Evolutionary conservation across 331 rosid species (phyloP), one percentile per base, ranked within the genome.

Genomic region (Rosa hybrid): DNA sequence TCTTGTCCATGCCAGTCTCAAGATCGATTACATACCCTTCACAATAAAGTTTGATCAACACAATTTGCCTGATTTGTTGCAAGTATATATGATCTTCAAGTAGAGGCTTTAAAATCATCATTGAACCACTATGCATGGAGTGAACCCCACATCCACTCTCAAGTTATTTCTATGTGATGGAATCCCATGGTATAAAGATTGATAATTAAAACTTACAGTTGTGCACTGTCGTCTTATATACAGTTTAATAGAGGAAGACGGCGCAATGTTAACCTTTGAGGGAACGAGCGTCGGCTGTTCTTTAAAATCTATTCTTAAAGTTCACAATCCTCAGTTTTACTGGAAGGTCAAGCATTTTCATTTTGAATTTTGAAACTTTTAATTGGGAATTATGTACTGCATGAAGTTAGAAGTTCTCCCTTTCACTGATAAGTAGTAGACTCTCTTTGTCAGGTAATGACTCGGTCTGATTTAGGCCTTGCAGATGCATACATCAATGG

Each of bases 401-500:
- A 9, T 49, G 12, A 13, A 6, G 12, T n/a, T 12, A 45, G 20
- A 49, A 9, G 60, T 6, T 4, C 5, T 30, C 70, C 10, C 48
- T 68, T 42, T 16, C 54, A n/a, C 86, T n/a, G 46, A 79, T 49
- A 3, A 64, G 70, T 16, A 0, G 70, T 50, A 3, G 44, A 21
- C 11, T 67, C 1, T 25, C 6, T 81, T 54, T 82, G 68, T 74
- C 94, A 92, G 98, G 84, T 92, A 59, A 91, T 88, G 90, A 87
- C 97, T 44, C 94, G 82, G 67, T 94, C 97, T 38, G 98, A 94
- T 84, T 88, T 94, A 85, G 97, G 97, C 92, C 87, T 94, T 44
- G 97, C 98, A 9, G 97, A 94, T 87, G 97, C 98, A 53, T 94
- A 90, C 72, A 90, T 94, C 71, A 86, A 90, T 16, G 97, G 97